phyloP scores from a whole-genome alignment of 1,284 basidiomycete species.

The Cystobasidium pallidum region DNA sequence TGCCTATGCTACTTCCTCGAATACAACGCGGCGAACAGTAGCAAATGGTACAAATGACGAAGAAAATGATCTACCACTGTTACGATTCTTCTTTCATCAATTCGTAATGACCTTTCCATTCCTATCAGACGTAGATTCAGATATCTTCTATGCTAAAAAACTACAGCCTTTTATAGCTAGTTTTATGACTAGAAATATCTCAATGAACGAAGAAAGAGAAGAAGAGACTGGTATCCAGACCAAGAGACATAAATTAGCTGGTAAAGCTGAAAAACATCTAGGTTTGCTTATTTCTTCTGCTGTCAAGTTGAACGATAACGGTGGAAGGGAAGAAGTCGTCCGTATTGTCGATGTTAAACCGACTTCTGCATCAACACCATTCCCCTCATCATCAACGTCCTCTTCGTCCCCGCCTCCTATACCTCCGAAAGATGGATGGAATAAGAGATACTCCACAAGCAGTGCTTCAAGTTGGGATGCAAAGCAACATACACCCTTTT shows the following conservation, averaged over 20 bases:
- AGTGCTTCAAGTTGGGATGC: neutral
- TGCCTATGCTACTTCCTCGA: conserved; percentile 32
- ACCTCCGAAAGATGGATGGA: conserved; percentile 13
- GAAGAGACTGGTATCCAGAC: conserved; percentile 59
- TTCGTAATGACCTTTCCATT: conserved; percentile 93
- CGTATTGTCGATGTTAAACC: conserved; percentile 63
- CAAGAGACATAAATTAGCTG: conserved; percentile 66
- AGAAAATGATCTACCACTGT: conserved; percentile 72
- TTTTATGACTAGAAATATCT: conserved; percentile 74
- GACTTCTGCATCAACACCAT: neutral
- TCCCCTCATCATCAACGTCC: neutral
- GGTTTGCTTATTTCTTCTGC: conserved; percentile 78
- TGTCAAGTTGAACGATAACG: conserved; percentile 66
- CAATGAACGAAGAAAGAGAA: conserved; percentile 66
- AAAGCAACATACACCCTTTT: neutral
- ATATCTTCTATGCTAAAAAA: conserved; percentile 86
- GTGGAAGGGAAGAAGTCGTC: conserved; percentile 82
- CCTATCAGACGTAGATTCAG: conserved; percentile 73
- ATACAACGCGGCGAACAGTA: neutral
- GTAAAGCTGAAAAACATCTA: conserved; percentile 79
- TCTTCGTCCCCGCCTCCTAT: conserved; percentile 4
- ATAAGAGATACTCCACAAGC: neutral
- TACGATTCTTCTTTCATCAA: conserved; percentile 84
- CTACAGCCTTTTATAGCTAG: conserved; percentile 87
- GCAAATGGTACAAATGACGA: conserved; percentile 39